Evolutionary conservation across 495 filamentous ascomycete genomes (phyloP), one percentile per base, ranked within the genome.

Genomic region (Trichoderma erinaceum): DNA sequence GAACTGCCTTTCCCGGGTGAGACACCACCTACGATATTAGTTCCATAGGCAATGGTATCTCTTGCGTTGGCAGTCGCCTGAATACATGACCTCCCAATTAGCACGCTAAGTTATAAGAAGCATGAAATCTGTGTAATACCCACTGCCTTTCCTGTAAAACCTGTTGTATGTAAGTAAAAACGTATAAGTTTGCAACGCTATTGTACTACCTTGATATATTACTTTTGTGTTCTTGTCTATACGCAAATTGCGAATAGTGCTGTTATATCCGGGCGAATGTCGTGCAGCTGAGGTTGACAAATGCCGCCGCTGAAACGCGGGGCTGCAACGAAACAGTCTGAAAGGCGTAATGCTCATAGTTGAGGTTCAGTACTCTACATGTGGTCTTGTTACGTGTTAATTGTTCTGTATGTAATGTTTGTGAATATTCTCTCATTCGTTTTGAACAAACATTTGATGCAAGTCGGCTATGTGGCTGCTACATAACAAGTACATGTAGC

Each of bases 11-110:
- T 87, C 1, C 88, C 88, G 0, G 92, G 93, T 64, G 86, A 92
- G 12, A 96, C 90, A 46, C 93, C 93, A 16, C 93, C 93, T 0
- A 96, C 89, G 66, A 97, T 91, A 29, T 90, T 89, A 44, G 93
- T 96, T 4, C 93, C 92, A 85, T 90, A 97, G 72, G 86, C 87
- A 64, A 96, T 75, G 13, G 90, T 92, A 70, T 96, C 89, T 72
- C 87, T 85, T 16, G 90, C 92, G 77, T 96, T 93, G 66, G 87
- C 86, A 7, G 93, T 96, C 10, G 92, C 92, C 79, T 89, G 69
- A 23, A 52, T 6, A 10, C 48, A 52, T 21, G 4, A 0, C 10
- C 48, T 52, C 48, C 18, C 29, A 15, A 38, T 71, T 41, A 69
- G 68, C 50, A 64, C 13, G 56, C 16, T n/a, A 12, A 3, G 68